Evolutionary conservation across 148 eudicot genomes (phyloP), one percentile per base, ranked within the genome.

Genomic region (Pharnaceum exiguum): DNA sequence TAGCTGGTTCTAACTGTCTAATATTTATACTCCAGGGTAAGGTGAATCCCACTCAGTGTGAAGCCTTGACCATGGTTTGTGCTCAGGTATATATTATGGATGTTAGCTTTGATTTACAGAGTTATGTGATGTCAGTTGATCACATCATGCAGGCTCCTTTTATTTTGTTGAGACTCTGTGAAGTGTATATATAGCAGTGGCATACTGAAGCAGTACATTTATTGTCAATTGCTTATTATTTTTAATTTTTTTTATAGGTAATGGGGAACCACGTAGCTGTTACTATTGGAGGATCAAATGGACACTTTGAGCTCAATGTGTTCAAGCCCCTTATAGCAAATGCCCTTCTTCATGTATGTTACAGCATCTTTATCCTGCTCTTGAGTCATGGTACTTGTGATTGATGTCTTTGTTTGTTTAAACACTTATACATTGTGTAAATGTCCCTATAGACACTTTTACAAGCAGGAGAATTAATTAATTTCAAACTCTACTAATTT

Each of bases 21-120:
- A 49, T 26, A 23, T 23, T 10, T 62, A 12, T 50, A 8, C 71
- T 69, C 33, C 77, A 93, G 98, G 96, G 98, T 12, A 93, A 93
- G 77, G 96, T 85, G 29, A 93, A 93, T 56, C 95, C 96, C n/a
- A 93, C 98, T 26, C 98, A 93, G 80, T 93, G 98, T 56, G 98
- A 93, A 64, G 98, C 98, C 63, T 81, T 93, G 31, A 88, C 95
- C n/a, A 93, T 93, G 96, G 98, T 87, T 64, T 91, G 98, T 63
- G 90, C 94, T 68, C 96, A 91, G 96, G 98, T 91, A 81, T 68
- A 30, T 36, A 42, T 12, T 3, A 27, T 48, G 51, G 23, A 26
- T 57, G 30, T 3, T 30, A 29, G 16, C n/a, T 24, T 3, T 46
- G 28, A 19, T 21, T 47, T n/a, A 49, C 22, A 17, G 16, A 29